Evolutionary conservation across 2,329 filamentous ascomycete species (phyloP), one percentile per base, ranked within the genome.

Genomic region (Orbilia javanica): DNA sequence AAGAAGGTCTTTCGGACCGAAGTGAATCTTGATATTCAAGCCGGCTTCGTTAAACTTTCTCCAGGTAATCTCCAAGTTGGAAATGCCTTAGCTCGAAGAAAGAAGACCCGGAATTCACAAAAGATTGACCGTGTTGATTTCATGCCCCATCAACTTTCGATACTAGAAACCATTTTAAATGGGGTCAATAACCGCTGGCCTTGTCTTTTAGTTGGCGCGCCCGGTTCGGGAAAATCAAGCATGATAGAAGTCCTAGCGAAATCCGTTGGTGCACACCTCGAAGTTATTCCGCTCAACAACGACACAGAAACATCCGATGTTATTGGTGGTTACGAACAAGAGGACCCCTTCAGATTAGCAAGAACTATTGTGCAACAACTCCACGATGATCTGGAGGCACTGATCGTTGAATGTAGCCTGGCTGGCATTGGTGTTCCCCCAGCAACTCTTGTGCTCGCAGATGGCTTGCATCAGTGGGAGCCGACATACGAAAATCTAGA

Each of bases 301-400:
- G 96, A 99, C 81, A 92, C 97, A 52, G 96, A 99, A 83, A 94
- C 95, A 0, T 97, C 97, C 90, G 96, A 99, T 84, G 89, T 99
- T 70, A 93, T 99, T 71, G 96, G 96, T 82, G 96, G 96, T 0
- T 99, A 97, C 82, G 96, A 99, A 83, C 96, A 99, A 84, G 90
- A 93, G 18, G 96, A 99, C 83, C 90, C 93, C 22, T 87, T 92
- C 64, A 88, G 95, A 69, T 89, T 92, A 79, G 86, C 93, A 3
- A 90, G 91, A 67, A 86, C 86, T n/a, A 86, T 89, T 80, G 82
- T 91, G 5, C 83, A 86, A 27, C 85, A 88, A 57, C 82, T 92
- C 11, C 85, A 86, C 11, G 82, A 52, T 3, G 74, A 72, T 31
- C 31, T 78, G n/a, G 53, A 78, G 52, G 48, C 67, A 8, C 7